Conservation (phyloP, 1,284 basidiomycete genomes). For the Rhodotorula sp. region DNA sequence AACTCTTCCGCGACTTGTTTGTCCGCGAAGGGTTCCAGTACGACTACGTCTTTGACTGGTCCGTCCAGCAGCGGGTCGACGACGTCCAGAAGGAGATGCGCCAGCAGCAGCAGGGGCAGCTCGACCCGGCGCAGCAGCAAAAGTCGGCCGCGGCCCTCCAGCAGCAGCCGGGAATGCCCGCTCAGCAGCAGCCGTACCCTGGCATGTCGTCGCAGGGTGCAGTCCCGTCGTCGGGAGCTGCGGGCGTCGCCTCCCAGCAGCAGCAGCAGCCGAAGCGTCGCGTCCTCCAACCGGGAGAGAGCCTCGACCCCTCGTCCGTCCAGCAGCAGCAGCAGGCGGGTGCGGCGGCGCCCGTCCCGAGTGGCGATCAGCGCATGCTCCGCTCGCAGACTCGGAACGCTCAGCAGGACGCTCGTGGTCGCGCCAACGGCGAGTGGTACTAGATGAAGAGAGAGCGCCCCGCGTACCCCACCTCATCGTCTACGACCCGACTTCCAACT, state of each 20-base stretch:
- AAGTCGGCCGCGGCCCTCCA: constrained; percentile 13
- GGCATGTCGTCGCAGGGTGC: neutral
- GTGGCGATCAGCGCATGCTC: constrained; percentile 38
- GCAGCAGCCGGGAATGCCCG: constrained; percentile 9
- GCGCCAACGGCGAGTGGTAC: constrained; percentile 40
- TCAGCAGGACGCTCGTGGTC: constrained; percentile 26
- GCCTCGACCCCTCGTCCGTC: neutral
- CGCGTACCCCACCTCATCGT: no score
- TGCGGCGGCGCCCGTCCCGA: constrained; percentile 5
- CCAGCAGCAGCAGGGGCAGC: constrained; percentile 16
- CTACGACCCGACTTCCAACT: no score
- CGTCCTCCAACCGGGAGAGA: constrained; percentile 35
- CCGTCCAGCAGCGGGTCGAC: constrained; percentile 63
- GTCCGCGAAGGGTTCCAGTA: constrained; percentile 96
- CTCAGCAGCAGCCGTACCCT: neutral
- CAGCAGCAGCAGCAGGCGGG: constrained; percentile 10
- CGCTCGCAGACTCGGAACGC: constrained; percentile 38
- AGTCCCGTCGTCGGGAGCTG: neutral
- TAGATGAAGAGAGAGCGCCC: constrained; percentile 4
- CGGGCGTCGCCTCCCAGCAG: constrained; percentile 3
- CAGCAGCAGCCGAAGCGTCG: constrained; percentile 26
- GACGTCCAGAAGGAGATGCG: constrained; percentile 29
- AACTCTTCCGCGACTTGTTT: constrained; percentile 95
- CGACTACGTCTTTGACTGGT: constrained; percentile 98
- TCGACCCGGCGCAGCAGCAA: neutral